Base-by-base conservation (phyloP, 129 eudicot species). In the Escallonia herrerae region DNA sequence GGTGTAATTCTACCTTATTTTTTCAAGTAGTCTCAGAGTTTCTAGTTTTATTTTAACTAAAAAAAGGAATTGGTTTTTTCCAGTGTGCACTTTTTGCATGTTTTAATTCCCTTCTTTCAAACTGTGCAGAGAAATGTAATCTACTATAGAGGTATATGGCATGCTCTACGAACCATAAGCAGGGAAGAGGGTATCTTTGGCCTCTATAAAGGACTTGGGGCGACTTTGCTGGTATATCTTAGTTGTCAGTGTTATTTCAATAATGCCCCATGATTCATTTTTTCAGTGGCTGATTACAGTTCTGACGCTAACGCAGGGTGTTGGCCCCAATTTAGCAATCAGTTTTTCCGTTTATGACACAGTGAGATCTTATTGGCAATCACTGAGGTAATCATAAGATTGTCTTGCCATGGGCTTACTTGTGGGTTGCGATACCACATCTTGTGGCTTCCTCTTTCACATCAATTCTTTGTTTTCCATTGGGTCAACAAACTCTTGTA, bases 201-300 rank as follows among this genome's bases (percentile, higher is more conserved):
- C 58, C 96, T 88, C 50, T 91, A 91, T 72, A 91, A 91, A 72
- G 98, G 98, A 71, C 95, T 91, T 55, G 96, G 98, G 42, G 90
- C 96, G 50, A 85, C 95, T 37, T 69, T 91, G 56, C 66, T 91
- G 98, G 98, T 91, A 85, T 59, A 40, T 13, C 67, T 70, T 62
- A 40, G 15, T 69, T 62, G 64, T 0, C 58, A 33, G 47, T 62
- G 44, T 9, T 62, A 11, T 68, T 62, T 40, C 33, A 7, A 55
- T 48, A 12, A 46, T n/a, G 43, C 33, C 53, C 3, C 37, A 40
- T 56, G 41, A 37, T 7, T 22, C 4, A 50, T n/a, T 22, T 56
- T 0, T 8, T 53, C 4, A 4, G 5, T 63, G 46, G 13, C 43
- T 76, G 39, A 48, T 60, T 44, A n/a, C n/a, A 15, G 15, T 55